These are phyloP conservation scores for Oleoguttula mirabilis DNA, from an alignment of 495 filamentous ascomycete genomes.

Conservation along the genomic window DNA sequence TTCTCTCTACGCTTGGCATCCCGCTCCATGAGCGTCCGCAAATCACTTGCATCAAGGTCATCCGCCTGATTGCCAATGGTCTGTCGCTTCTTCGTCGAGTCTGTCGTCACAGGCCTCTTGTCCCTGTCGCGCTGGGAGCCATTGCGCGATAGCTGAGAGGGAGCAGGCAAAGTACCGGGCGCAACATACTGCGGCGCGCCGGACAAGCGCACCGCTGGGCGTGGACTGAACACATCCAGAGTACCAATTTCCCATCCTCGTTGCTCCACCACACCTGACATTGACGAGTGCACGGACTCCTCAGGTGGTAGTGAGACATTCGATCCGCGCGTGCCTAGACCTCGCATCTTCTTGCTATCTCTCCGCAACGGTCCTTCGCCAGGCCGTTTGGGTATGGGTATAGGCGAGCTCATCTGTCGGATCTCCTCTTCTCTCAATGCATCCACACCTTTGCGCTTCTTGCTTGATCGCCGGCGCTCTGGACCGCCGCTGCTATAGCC, in stretches of 20 bases:
- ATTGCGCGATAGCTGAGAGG: slow-evolving; percentile 1
- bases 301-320: slow-evolving; percentile 60
- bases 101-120: slow-evolving; percentile 42
- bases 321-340: slow-evolving; percentile 51
- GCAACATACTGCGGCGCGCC: slow-evolving; percentile 43
- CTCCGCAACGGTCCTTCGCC: slow-evolving; percentile 41
- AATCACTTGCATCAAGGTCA: slow-evolving; percentile 61
- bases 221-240: slow-evolving; percentile 62
- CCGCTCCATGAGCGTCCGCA: slow-evolving; percentile 74
- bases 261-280: slow-evolving; percentile 57
- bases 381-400: slow-evolving; percentile 49
- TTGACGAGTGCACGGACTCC: slow-evolving; percentile 59
- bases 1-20: slow-evolving; percentile 66
- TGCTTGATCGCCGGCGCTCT: slow-evolving; percentile 61
- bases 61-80: slow-evolving; percentile 72
- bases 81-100: slow-evolving; percentile 53
- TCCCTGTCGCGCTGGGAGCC: slow-evolving; percentile 5
- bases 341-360: slow-evolving; percentile 52
- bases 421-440: slow-evolving; percentile 74
- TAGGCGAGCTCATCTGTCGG: slow-evolving; percentile 61
- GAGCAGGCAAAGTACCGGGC: slow-evolving; percentile 17
- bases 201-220: slow-evolving; percentile 65
- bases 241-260: slow-evolving; percentile 64
- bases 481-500: slow-evolving; percentile 40
- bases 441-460: slow-evolving; percentile 60